Percentiles rank a stretch among this genome's conserved stretches.
Conservation (phyloP, 148 eudicot genomes). For the Fagopyrum homotropicum region DNA sequence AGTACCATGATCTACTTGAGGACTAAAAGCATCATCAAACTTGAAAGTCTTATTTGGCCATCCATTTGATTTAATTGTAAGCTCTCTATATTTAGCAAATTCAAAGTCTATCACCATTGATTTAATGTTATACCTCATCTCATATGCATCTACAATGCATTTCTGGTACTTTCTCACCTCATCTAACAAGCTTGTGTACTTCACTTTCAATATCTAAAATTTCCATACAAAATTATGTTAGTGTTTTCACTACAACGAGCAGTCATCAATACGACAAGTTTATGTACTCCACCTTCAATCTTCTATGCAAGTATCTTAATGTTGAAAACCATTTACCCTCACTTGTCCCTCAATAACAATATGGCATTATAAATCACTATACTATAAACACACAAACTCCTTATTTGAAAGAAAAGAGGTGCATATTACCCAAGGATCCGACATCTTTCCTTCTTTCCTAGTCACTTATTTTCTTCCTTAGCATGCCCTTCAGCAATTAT, state of each 20-base stretch:
- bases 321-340: constrained; percentile 80
- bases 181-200: constrained; percentile 60
- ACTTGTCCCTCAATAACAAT: constrained; percentile 83
- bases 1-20: constrained; percentile 82
- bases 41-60: constrained; percentile 58
- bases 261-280: not conserved
- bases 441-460: constrained; percentile 23
- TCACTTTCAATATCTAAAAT: constrained; percentile 75
- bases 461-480: too few species aligned
- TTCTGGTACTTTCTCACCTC: constrained; percentile 56
- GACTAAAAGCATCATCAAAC: constrained; percentile 83
- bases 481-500: too few species aligned
- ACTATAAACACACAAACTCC: not conserved
- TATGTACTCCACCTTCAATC: constrained; percentile 49
- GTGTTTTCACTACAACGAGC: not conserved
- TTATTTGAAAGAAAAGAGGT: constrained; percentile 4
- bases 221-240: constrained; percentile 4
- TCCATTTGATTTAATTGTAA: constrained; percentile 56
- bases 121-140: constrained; percentile 39
- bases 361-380: not conserved
- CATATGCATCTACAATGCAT: constrained; percentile 52
- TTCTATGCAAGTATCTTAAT: constrained; percentile 60
- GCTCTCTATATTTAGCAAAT: constrained; percentile 75
- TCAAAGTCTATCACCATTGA: constrained; percentile 66
- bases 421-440: constrained; percentile 73